Base-by-base conservation (phyloP, 108 stramenopile species). In the Cyclotella baltica region DNA sequence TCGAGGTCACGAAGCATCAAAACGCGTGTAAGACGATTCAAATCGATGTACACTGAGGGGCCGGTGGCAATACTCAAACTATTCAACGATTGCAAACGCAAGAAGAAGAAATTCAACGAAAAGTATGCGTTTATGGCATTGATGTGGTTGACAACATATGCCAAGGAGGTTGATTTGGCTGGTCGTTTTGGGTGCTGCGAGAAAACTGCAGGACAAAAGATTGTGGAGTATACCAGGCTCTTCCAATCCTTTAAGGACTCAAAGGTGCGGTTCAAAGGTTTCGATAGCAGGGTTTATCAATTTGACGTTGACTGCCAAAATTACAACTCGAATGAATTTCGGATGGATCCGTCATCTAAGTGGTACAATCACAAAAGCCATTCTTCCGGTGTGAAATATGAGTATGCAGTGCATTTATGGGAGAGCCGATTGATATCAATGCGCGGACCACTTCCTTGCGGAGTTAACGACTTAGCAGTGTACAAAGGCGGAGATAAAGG, bases 391-490 rank as follows among this genome's bases (percentile, higher is more conserved):
- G 28, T 59, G 58, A 59, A 59, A 34, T 59, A 64, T 27, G n/a
- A 18, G 22, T 64, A 40, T 35, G 37, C 62, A 4, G 4, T 4
- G 9, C 37, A 64, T 18, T 35, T 64, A 9, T 37, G 10, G 11
- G 25, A 15, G 15, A 16, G 25, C 52, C 43, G 67, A 18, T 25
- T 81, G 31, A 67, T 82, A 18, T 86, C 75, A 74, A 72, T 83
- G 38, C 66, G 80, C 53, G 86, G 86, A 1, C 86, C 86, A 36
- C 67, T 76, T 38, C 72, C 71, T 47, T 67, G 62, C 15, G 75
- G 86, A 0, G 37, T 36, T 34, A 50, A 75, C 64, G 81, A 86
- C 57, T 58, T 68, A n/a, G 55, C 23, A 28, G 70, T 86, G 2
- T 82, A 81, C 52, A 19, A 56, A 23, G 55, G 59, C n/a, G 51